Evolutionary conservation across 2,329 filamentous ascomycete genomes (phyloP), one percentile per base, ranked within the genome.

Genomic region (Penicillium psychrosexuale): DNA sequence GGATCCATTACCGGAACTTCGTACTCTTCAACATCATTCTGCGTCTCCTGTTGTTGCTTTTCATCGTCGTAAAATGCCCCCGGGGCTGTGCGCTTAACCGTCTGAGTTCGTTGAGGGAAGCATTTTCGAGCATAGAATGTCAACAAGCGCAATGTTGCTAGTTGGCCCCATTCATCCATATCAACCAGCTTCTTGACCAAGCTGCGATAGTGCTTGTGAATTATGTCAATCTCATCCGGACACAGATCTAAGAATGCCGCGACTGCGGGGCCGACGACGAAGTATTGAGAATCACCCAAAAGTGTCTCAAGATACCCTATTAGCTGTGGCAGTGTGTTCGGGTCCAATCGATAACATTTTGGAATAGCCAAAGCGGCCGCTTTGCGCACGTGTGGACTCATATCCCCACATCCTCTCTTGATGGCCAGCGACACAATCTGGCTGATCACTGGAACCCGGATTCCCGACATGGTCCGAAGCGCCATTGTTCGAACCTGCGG

Each of bases 111-210:
- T 52, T 82, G 80, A 0, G 94, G 92, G 64, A 99, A 99, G 72
- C 91, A 97, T 69, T 84, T 89, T 51, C 94, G 84, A 2, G 90
- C 86, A 72, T 99, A 99, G 22, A 86, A 78, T 1, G 89, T 87
- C 84, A 97, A 87, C 61, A 99, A 78, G 37, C 86, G 83, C 63
- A 99, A 70, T 3, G 89, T 89, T 2, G 91, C 88, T 51, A 97
- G 74, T 75, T 99, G 94, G 39, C 91, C 89, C 94, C 94, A 99
- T 75, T 99, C 94, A 68, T 99, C 94, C 94, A 99, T 99, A 70
- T 99, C 94, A 24, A 97, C 91, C 49, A 97, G 77, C 78, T 97
- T 96, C 72, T 86, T 90, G 59, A 96, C 86, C 59, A 99, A 77
- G 34, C 84, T 81, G 47, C 90, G 85, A 75, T 97, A 99, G 69